A percentile compares a stretch with the other conserved stretches of the same genome.
Evolutionary conservation across 2,329 filamentous ascomycete species (phyloP).

Genomic region (Diatrype stigma): DNA sequence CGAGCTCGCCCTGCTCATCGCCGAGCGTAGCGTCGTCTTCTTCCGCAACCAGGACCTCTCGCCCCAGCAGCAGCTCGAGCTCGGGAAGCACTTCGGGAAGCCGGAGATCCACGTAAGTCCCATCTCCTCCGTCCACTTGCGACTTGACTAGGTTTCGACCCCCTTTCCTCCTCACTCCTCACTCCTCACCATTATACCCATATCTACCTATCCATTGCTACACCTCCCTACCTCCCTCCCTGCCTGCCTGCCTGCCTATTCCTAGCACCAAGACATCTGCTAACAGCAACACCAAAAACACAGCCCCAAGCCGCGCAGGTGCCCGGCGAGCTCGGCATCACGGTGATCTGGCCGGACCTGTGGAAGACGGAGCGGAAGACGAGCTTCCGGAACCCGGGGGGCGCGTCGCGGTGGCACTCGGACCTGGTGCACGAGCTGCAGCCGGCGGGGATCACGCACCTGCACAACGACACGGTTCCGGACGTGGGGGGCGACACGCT

Average conservation of each 20-base stretch:
- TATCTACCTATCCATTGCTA: background rate
- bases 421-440: constrained; percentile 69
- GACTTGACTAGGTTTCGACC: no score
- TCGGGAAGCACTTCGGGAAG: constrained; percentile 61
- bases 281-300: no score
- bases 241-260: no score
- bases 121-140: background rate
- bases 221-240: no score
- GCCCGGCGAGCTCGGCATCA: constrained; percentile 60
- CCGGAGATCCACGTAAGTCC: constrained; percentile 64
- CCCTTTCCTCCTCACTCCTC: background rate
- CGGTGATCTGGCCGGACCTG: constrained; percentile 67
- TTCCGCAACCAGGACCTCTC: constrained; percentile 59
- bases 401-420: constrained; percentile 65
- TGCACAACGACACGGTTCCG: constrained; percentile 66
- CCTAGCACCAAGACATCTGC: no score
- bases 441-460: constrained; percentile 65
- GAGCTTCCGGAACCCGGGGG: constrained; percentile 63
- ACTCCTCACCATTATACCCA: background rate
- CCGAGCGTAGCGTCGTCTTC: constrained; percentile 63
- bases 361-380: constrained; percentile 56
- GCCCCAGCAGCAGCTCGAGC: constrained; percentile 58
- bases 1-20: constrained; percentile 58
- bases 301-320: constrained; percentile 69
- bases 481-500: constrained; percentile 65